Evolutionary conservation across 805 yeast genomes (phyloP), one percentile per base, ranked within the genome.

Genomic region (Candida golubevii): DNA sequence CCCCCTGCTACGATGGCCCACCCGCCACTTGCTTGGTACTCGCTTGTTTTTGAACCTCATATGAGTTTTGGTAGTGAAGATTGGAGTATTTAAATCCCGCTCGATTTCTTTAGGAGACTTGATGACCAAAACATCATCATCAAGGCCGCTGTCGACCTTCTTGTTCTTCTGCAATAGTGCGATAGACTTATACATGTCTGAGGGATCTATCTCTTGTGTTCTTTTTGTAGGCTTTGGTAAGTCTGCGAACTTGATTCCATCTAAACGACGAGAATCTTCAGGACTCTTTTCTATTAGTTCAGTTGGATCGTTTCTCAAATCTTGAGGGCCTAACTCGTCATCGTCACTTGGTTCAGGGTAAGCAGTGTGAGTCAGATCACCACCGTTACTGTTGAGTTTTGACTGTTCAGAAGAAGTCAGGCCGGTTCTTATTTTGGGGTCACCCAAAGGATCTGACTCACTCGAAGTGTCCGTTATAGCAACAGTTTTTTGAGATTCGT

Each of bases 111-210:
- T 78, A 1, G 98, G 96, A 0, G 93, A 83, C 47, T 76, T 76
- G 36, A 89, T 83, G 7, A 83, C 79, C 31, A 88, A 63, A 1
- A 91, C 89, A 5, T 91, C 93, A 0, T 91, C 95, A 32, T 82
- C 79, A 31, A 46, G 42, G 30, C 47, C 53, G 36, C 50, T 47
- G 39, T 48, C 58, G 55, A 33, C 61, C 59, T 23, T 62, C n/a
- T 65, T 67, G 44, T 73, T 74, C 18, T 39, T 30, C 53, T 84
- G 84, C 67, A 90, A 68, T 83, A 89, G 81, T 35, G 88, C 82
- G 53, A 89, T 84, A 4, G 96, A 88, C 69, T 83, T 74, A 60
- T 74, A 83, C 80, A 89, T 83, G 58, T 90, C 97, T 39, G 84
- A 78, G 1, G 97, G 96, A 30, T 84, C 82, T 10, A 86, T 48